phyloP scores from a whole-genome alignment of 2,329 filamentous ascomycete genomes.

The Didymella lethalis region DNA sequence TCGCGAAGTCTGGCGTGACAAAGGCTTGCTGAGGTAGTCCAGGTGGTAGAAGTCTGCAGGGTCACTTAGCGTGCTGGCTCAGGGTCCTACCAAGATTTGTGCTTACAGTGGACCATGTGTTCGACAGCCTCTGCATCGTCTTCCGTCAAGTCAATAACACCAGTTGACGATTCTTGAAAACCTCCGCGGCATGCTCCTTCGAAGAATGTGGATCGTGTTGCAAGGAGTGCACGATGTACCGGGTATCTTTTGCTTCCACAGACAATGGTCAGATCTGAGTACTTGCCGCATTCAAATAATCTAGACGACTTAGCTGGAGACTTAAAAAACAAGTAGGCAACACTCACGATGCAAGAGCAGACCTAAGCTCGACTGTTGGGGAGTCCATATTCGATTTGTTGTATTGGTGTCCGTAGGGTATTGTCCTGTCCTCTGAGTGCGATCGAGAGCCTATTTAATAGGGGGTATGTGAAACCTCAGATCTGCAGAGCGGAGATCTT shows the following conservation, averaged over 20 bases:
- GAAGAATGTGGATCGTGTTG: conserved; percentile 59
- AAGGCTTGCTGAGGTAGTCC: conserved; percentile 49
- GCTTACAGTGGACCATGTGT: conserved; percentile 53
- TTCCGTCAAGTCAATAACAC: conserved; percentile 51
- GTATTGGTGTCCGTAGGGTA: neutral
- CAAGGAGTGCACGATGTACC: conserved; percentile 59
- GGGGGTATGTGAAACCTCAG: conserved; percentile 19
- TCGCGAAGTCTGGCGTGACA: conserved; percentile 42
- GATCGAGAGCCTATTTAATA: conserved; percentile 21
- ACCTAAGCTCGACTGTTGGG: conserved; percentile 56
- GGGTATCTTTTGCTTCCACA: conserved; percentile 57
- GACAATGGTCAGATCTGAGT: conserved; percentile 59
- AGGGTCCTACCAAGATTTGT: conserved; percentile 13
- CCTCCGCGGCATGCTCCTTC: conserved; percentile 51
- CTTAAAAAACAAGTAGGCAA: conserved; percentile 1
- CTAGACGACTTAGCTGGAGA: conserved; percentile 44
- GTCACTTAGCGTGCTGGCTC: conserved; percentile 27
- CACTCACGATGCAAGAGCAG: conserved; percentile 58
- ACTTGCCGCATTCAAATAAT: conserved; percentile 51
- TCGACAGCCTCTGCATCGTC: conserved; percentile 53
- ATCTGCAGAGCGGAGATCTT: conserved; percentile 22
- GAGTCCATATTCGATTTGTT: conserved; percentile 45
- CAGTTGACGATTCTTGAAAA: conserved; percentile 49
- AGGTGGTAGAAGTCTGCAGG: conserved; percentile 52
- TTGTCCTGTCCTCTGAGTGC: neutral